Evolutionary conservation across 371 early-diverging fungal genomes (phyloP).

Genomic region (Circinella minor): DNA sequence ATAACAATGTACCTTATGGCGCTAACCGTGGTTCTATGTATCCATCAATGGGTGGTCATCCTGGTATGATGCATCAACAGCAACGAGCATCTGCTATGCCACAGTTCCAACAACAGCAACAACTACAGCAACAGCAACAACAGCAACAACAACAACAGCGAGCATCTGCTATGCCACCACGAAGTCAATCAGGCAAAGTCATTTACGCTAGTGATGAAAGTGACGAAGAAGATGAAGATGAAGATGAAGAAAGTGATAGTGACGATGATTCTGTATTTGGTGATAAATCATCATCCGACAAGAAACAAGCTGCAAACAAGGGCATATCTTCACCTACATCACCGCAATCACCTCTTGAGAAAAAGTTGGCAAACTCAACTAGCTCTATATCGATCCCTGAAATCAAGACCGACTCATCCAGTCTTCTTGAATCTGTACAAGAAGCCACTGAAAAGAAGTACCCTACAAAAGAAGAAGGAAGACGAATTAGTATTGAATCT

Average conservation of each 20-base stretch:
- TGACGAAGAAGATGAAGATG: conserved; percentile 37
- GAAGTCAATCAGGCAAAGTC: conserved; percentile 21
- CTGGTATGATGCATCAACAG: conserved; percentile 9
- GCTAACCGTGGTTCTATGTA: conserved; percentile 11
- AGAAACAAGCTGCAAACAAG: conserved; percentile 15
- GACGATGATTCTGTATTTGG: conserved; percentile 35
- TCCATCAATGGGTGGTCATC: neutral
- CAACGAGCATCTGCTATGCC: neutral
- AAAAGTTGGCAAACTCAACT: neutral
- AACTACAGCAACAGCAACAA: neutral
- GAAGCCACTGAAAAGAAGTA: neutral
- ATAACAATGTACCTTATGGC: neutral
- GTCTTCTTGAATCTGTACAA: neutral
- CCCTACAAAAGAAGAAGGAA: neutral
- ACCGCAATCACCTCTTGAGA: neutral
- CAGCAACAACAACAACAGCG: conserved; percentile 15
- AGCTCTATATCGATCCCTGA: conserved; percentile 10
- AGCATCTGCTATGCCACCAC: conserved; percentile 16
- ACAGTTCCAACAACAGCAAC: neutral
- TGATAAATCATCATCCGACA: conserved; percentile 1
- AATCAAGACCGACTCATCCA: conserved; percentile 10
- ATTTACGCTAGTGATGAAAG: conserved; percentile 49
- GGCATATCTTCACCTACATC: conserved; percentile 6
- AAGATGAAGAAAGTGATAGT: conserved; percentile 29
- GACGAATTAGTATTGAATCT: neutral